Evolutionary conservation across 2,329 filamentous ascomycete genomes (phyloP), one percentile per base, ranked within the genome.

Genomic region (Cercospora janseana): DNA sequence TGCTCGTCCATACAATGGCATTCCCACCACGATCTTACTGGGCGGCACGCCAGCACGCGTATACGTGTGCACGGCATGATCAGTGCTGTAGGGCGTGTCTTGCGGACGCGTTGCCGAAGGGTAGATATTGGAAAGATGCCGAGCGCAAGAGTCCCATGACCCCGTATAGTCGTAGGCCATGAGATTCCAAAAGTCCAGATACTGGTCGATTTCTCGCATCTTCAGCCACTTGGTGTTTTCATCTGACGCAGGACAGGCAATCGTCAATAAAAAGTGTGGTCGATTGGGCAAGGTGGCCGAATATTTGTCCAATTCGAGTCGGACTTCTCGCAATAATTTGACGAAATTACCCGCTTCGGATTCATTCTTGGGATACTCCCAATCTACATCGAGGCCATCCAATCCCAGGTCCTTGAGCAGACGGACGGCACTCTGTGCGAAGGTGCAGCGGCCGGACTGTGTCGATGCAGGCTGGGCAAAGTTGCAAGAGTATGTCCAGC

Each of bases 1-100:
- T 0, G 88, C 82, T 27, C 90, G 86, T 1, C 92, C 92, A 66
- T 96, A 97, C 9, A 97, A 74, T 2, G 92, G 91, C 86, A 96
- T 92, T 2, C 92, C 91, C 10, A 96, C 69, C 3, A 95, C 87
- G 46, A 97, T 81, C 71, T 95, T 96, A 54, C 75, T 65, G 0
- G 82, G 66, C 0, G 77, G 64, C 0, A 96, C 82, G 5, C 74
- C 73, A 3, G 78, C 77, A 1, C 71, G 65, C 12, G 79, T 73
- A 72, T 96, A 97, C 60, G 82, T 77, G 9, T 82, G 72, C 5
- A 97, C 72, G 0, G 91, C 90, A 1, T 77, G 74, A 3, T 80
- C 74, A 2, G 86, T 88, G 70, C 80, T 88, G 72, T 91, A 95
- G 0, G 90, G 90, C 0, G 92, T 96, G 45, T 77, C 75, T 1